These are phyloP conservation scores for Fraxinus xanthoxyloides DNA, from an alignment of 305 asterid genomes.

Conservation along the genomic window DNA sequence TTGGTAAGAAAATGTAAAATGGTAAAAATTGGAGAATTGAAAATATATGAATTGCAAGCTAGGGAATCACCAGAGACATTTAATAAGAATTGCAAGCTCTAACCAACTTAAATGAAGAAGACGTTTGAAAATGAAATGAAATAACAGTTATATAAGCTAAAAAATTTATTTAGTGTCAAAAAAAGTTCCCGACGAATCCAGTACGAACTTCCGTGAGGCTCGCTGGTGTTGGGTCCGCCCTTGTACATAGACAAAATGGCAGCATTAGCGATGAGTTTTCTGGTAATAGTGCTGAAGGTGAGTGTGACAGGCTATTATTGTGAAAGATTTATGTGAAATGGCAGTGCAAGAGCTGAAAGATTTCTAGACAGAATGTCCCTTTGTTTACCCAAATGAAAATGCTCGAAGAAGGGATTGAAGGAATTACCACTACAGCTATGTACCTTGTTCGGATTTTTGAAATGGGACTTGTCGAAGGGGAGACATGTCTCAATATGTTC, in stretches of 20 bases:
- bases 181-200: no score
- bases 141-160: no score
- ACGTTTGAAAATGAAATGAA: no score
- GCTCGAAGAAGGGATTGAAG: constrained; percentile 31
- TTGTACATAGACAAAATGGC: not conserved
- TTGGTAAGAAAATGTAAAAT: no score
- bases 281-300: constrained; percentile 40
- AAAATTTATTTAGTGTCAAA: no score
- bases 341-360: constrained; percentile 36
- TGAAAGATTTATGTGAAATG: constrained; percentile 42
- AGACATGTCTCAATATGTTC: constrained; percentile 26
- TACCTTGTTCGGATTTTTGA: constrained; percentile 19
- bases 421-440: constrained; percentile 19
- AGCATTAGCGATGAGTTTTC: constrained; percentile 28
- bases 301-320: constrained; percentile 46
- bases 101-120: no score
- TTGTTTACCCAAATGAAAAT: constrained; percentile 29
- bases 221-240: no score
- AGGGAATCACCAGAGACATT: no score
- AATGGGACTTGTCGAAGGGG: constrained; percentile 19
- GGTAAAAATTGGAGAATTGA: no score
- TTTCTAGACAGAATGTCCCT: constrained; percentile 30
- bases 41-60: no score
- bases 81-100: no score
- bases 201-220: no score